Evolutionary conservation across 1,284 basidiomycete genomes (phyloP).

Genomic region (Tremellales sp.): DNA sequence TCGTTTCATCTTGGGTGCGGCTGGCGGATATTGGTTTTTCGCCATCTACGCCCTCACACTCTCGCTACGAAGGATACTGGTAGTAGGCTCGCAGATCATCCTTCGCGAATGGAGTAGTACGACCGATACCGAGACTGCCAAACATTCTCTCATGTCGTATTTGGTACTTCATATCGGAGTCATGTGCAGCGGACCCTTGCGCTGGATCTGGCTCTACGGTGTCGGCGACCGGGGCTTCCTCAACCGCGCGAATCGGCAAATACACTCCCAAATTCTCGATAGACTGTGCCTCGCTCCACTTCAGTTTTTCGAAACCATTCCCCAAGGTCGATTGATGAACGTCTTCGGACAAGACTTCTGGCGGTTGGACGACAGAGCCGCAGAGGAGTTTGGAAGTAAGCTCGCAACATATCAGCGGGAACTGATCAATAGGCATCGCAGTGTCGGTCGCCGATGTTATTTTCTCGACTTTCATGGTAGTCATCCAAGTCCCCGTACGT

Average conservation of each 20-base stretch:
- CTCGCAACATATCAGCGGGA: background rate
- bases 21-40: constrained; percentile 45
- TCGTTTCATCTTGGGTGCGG: constrained; percentile 34
- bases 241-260: constrained; percentile 57
- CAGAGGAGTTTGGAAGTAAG: constrained; percentile 58
- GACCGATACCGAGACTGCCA: constrained; percentile 21
- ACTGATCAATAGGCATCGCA: no score
- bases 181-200: constrained; percentile 22
- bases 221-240: constrained; percentile 53
- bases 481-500: constrained; percentile 28
- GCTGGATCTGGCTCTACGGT: constrained; percentile 49
- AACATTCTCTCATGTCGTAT: constrained; percentile 37
- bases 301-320: constrained; percentile 78
- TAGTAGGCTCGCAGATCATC: constrained; percentile 21
- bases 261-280: constrained; percentile 59
- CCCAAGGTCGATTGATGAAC: constrained; percentile 60
- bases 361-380: constrained; percentile 52
- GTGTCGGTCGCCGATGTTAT: constrained; percentile 10
- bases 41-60: constrained; percentile 27
- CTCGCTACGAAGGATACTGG: no score
- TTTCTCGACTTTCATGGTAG: constrained; percentile 19
- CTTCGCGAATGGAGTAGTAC: constrained; percentile 41
- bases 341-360: constrained; percentile 55
- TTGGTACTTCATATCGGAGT: constrained; percentile 16
- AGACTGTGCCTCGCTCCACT: constrained; percentile 64